Evolutionary conservation across 139 green algal species (phyloP).

Genomic region (Picochlorum sp.): DNA sequence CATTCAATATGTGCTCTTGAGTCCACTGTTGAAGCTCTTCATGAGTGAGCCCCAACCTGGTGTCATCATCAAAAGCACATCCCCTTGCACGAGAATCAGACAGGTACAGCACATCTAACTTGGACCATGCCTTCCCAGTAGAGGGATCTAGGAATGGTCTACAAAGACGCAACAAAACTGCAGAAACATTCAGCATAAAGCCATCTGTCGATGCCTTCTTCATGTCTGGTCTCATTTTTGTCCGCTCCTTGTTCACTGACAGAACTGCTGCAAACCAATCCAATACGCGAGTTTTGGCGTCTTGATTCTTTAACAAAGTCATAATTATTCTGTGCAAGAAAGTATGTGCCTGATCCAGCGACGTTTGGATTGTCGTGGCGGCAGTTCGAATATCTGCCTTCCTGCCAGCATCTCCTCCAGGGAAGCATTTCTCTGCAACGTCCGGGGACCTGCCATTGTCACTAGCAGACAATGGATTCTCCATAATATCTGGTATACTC

Average conservation of each 20-base stretch:
- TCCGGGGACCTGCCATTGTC: conserved; percentile 18
- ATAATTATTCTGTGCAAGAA: conserved; percentile 52
- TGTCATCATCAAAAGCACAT: conserved; percentile 32
- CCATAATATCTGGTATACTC: conserved; percentile 36
- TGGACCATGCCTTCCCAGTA: conserved; percentile 44
- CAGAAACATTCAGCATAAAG: conserved; percentile 75
- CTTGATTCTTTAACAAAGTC: conserved; percentile 44
- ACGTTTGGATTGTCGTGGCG: conserved; percentile 45
- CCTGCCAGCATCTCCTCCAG: conserved; percentile 3
- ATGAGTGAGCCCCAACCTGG: conserved; percentile 43
- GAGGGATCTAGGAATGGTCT: conserved; percentile 76
- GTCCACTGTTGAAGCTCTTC: conserved; percentile 48
- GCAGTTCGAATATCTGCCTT: conserved; percentile 33
- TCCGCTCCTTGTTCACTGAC: conserved; percentile 66
- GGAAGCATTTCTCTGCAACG: conserved; percentile 43
- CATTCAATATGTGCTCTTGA: background rate
- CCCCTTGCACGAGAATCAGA: conserved; percentile 17
- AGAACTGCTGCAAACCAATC: conserved; percentile 65
- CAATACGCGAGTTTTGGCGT: conserved; percentile 58
- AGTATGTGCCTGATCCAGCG: conserved; percentile 30
- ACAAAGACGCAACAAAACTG: conserved; percentile 69
- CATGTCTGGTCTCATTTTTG: conserved; percentile 66
- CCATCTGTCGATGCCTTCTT: conserved; percentile 47
- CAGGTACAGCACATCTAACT: conserved; percentile 34
- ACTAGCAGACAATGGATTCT: background rate